Base-by-base conservation (phyloP, 495 filamentous ascomycete genomes). In the Evansstolkia leycettana region DNA sequence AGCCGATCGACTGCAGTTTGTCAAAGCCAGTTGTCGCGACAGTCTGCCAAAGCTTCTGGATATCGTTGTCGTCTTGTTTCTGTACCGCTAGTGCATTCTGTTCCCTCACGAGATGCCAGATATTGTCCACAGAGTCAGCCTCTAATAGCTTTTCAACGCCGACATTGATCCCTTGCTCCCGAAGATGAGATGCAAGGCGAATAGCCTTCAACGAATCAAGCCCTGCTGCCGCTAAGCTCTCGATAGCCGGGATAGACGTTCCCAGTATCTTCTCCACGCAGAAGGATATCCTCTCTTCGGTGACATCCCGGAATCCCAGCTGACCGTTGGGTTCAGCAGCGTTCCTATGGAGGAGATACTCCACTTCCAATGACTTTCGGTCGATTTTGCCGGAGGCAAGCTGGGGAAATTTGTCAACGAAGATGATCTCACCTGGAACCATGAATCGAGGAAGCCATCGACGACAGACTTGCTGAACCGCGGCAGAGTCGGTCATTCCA, bases 301-400 rank as follows among this genome's bases (percentile, higher is more conserved):
- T 24, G 40, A 46, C 29, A 42, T 62, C 45, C 38, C 48, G 45
- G 31, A 41, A 53, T 24, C 33, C 19, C 15, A 38, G 39, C 1
- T 60, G 60, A 29, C 60, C 51, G 4, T 41, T 41, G 24, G 55
- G 54, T 11, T 45, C 12, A 3, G 44, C 42, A 1, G 45, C 30
- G 7, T 34, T 41, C 31, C 33, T 54, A 33, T 8, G 45, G 14
- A 38, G 48, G 11, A 50, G 31, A 48, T 80, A 87, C 7, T 76
- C 60, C 3, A 57, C 51, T 26, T 76, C 63, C n/a, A 92, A 47
- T 2, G 51, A 48, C 41, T 75, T 80, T 33, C 75, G 70, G 45
- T 93, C 78, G 3, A 82, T 60, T 40, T 93, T 93, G 2, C 84
- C 84, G 0, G 82, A 86, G n/a, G 82, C 54, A 10, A 88, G 57